Evolutionary conservation across 2,329 filamentous ascomycete species (phyloP).

Genomic region (Aureobasidium pullulans): DNA sequence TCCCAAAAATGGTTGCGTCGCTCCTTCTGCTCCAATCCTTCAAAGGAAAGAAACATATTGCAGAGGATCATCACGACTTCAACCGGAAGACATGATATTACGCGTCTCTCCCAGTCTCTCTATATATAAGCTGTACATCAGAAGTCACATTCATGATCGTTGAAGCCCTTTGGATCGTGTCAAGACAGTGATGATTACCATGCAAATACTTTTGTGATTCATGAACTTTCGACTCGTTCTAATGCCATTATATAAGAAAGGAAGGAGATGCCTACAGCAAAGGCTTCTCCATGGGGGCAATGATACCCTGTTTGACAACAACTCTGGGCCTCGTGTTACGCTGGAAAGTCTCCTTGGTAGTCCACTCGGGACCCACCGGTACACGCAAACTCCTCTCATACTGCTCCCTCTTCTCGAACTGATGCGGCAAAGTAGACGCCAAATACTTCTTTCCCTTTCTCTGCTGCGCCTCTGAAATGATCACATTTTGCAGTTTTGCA

Average conservation of each 20-base stretch:
- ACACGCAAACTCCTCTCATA: slow-evolving; percentile 84
- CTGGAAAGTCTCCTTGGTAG: slow-evolving; percentile 93
- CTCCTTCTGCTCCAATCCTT: no score
- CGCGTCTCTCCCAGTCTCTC: no score
- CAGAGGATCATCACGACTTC: no score
- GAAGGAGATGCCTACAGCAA: slow-evolving; percentile 33
- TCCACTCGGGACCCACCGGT: slow-evolving; percentile 90
- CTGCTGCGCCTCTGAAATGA: slow-evolving; percentile 83
- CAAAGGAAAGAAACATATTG: no score
- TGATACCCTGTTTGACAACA: slow-evolving; percentile 83
- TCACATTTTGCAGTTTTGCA: slow-evolving; percentile 72
- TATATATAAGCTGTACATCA: no score
- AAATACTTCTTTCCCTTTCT: slow-evolving; percentile 91
- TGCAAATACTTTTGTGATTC: slow-evolving; percentile 57
- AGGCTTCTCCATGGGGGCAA: slow-evolving; percentile 80
- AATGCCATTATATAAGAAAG: not conserved
- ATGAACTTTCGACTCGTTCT: not conserved
- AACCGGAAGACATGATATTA: no score
- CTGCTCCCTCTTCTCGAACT: slow-evolving; percentile 80
- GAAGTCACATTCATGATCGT: not conserved
- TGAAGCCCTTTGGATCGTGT: not conserved
- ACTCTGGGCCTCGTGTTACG: slow-evolving; percentile 80
- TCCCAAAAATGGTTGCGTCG: no score
- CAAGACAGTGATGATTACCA: slow-evolving; percentile 34
- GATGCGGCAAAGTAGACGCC: slow-evolving; percentile 74